Base-by-base conservation (phyloP, 495 filamentous ascomycete species). In the Talaromyces ruber region DNA sequence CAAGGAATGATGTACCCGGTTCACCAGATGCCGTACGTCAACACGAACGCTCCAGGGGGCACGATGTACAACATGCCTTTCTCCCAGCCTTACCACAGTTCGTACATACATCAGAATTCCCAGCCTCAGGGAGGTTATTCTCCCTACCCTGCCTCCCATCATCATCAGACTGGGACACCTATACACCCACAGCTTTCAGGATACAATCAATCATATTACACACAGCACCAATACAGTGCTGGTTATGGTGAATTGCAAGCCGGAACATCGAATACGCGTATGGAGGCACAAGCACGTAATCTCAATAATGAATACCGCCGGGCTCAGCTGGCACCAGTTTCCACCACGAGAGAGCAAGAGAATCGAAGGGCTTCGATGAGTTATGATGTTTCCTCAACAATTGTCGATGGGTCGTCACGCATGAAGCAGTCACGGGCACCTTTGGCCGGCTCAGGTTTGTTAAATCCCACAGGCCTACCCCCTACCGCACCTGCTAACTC, bases 381-480 rank as follows among this genome's bases (percentile, higher is more conserved):
- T 24, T 77, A 77, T 45, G 76, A 79, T 54, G 72, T 76, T 18
- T 71, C 73, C 3, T 73, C 75, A 54, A 78, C 74, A 1, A 79
- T 79, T 54, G 76, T 79, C 43, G 76, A 79, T 53, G 76, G 76
- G 5, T 79, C 76, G 2, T 75, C 71, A 21, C 71, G 70, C 11
- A 69, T 71, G 67, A 72, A 64, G 60, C 56, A 65, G 18, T 57
- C 25, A 6, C 3, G 63, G 26, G 18, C 47, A 60, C 25, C 43
- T 47, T 11, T 28, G 21, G 26, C 29, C n/a, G 29, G 11, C 16
- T 53, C 22, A 26, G 50, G 50, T 53, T 26, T n/a, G 50, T 28
- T 12, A 26, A 53, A 14, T 47, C 39, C 3, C 18, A 2, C 43
- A 21, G 21, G 16, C 26, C 14, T 52, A 53, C 8, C 6, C 9